Evolutionary conservation across 2,329 filamentous ascomycete genomes (phyloP), one percentile per base, ranked within the genome.

Genomic region (Monilinia fructigena): DNA sequence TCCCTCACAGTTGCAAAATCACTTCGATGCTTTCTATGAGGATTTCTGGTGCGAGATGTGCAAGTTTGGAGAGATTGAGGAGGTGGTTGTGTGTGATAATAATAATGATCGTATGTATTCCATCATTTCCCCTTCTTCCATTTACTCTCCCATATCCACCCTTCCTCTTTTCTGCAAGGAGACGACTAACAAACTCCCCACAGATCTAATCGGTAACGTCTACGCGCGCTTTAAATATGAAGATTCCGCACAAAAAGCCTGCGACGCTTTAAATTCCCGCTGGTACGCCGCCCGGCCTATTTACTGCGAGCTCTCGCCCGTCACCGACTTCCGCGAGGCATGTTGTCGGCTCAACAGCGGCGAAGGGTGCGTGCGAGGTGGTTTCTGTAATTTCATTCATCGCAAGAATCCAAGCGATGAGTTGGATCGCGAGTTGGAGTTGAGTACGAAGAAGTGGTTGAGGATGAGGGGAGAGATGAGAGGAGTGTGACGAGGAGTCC

Each of bases 201-300:
- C 31, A 92, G 89, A 99, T 81, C 85, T 99, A 63, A 97, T 99
- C 77, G 95, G 95, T 76, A 99, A 99, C 80, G 95, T 99, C 76
- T 99, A 99, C 82, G 95, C 95, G 62, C 92, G 95, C 73, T 99
- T 98, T 89, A 99, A 99, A 82, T 99, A 98, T 85, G 95, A 99
- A 85, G 95, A 99, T 79, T 89, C 89, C 65, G 93, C 95, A 62
- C 93, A 98, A 79, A 86, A 88, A 71, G 95, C 95, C 69, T 97
- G 94, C 84, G 95, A 98, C 80, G 89, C 90, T 68, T 86, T 98
- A 74, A 99, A 98, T 80, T 89, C 86, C 67, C 89, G 95, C 75
- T 99, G 95, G 95, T 99, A 99, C 81, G 94, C 95, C 68, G 95
- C 92, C 26, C 86, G 95, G 63, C 95, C 95, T 70, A 96, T 99